A percentile compares a stretch with the other conserved stretches of the same genome.
Evolutionary conservation across 129 eudicot species (phyloP).

Genomic region (sunflower (Helianthus annuus)): HanXRQr2.0-SUNRISE NC_035447.2:171944829-171945328

Average conservation of each 20-base stretch:
- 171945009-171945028: conserved; percentile 97
- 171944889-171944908: neutral
- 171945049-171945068: conserved; percentile 99
- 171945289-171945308: conserved; percentile 97
- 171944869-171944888: neutral
- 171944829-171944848: conserved; percentile 97
- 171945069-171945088: conserved; percentile 98
- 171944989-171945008: conserved; percentile 99
- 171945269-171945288: conserved; percentile 98
- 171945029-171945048: conserved; percentile 94
- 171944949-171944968: conserved; percentile 96
- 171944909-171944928: neutral
- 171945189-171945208: conserved; percentile 47
- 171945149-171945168: neutral
- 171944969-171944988: conserved; percentile 98
- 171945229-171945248: conserved; percentile 98
- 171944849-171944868: conserved; percentile 59
- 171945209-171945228: conserved; percentile 98
- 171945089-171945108: conserved; percentile 99
- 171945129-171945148: conserved; percentile 12
- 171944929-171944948: conserved; percentile 74
- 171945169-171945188: neutral
- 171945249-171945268: conserved; percentile 89
- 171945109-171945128: conserved; percentile 99
- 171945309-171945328: conserved; percentile 93